Evolutionary conservation across 345 rosid species (phyloP), one percentile per base, ranked within the genome.

Genomic region (Brassica rapa): DNA sequence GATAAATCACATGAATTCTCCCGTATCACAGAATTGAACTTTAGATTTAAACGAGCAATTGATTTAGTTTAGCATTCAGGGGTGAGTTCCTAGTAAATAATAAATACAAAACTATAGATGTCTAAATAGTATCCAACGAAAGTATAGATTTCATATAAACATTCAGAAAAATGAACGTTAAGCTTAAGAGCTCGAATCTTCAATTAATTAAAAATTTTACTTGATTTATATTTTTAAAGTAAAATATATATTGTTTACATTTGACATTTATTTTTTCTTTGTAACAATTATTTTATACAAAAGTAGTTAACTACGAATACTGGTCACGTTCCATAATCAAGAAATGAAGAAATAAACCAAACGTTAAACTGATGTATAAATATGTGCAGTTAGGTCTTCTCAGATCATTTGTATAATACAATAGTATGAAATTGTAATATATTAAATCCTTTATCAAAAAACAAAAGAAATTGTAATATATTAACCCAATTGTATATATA

Each of bases 1-100:
- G 39, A 72, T 67, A 72, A 59, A 25, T 79, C 77, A 79, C 82
- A 79, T 67, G 82, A 73, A 61, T 67, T 61, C 69, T 73, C 69
- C 64, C 67, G 78, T 37, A 21, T 73, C 78, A 49, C 74, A 79
- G 65, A 73, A 32, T 73, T 73, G 29, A 66, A 15, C 46, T 79
- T 73, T 62, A 23, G 43, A 59, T 41, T 71, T 55, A 33, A 37
- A 68, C 9, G 43, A 70, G 32, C 29, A 71, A 19, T 35, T 63
- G 23, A 37, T 15, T 35, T 55, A 55, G 56, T 71, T 53, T 51
- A 65, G 57, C 63, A 55, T 70, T 69, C 53, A 30, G 7, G 32
- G 53, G 14, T 33, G 64, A 74, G 49, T 61, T 72, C 61, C 66
- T 60, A 23, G 39, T 24, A 71, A 19, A 3, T 53, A 71, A 19